A percentile compares a stretch with the other conserved stretches of the same genome.
Conservation (phyloP, 768 basidiomycete species). For the Russula griseocarnosa region DNA sequence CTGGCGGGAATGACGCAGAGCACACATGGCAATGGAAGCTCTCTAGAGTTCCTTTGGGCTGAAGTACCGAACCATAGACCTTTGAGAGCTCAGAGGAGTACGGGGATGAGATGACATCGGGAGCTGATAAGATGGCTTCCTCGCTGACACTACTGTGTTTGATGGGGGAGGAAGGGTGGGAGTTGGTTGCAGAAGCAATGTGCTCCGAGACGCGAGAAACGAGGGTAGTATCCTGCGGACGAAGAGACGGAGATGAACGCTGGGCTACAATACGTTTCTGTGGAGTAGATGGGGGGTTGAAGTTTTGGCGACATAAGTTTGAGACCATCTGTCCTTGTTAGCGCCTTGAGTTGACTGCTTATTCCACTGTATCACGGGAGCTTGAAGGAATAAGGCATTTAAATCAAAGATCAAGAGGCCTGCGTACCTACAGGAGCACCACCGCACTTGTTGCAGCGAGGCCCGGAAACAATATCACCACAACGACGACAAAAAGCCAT, state of each 20-base stretch:
- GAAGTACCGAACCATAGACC: conserved; percentile 80
- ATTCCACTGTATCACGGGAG: conserved; percentile 67
- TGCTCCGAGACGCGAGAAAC: conserved; percentile 53
- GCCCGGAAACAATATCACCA: conserved; percentile 71
- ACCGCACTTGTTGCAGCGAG: conserved; percentile 70
- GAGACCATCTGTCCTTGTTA: conserved; percentile 69
- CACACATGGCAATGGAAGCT: conserved; percentile 69
- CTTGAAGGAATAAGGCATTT: conserved; percentile 37
- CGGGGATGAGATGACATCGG: conserved; percentile 54
- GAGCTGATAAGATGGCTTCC: conserved; percentile 40
- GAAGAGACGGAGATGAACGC: conserved; percentile 36
- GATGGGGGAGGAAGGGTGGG: conserved; percentile 55
- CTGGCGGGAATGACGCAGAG: conserved; percentile 62
- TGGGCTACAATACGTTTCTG: conserved; percentile 29
- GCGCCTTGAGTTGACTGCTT: conserved; percentile 41
- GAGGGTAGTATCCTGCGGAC: conserved; percentile 48
- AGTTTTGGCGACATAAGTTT: conserved; percentile 64
- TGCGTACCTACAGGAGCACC: conserved; percentile 72
- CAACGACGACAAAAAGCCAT: conserved; percentile 89
- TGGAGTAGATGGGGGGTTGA: conserved; percentile 39
- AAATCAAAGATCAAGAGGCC: background rate
- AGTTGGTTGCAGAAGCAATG: conserved; percentile 49
- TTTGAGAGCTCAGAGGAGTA: conserved; percentile 64
- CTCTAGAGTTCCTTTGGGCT: conserved; percentile 68
- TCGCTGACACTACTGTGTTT: conserved; percentile 39